Evolutionary conservation across 352 stramenopile species (phyloP), one percentile per base, ranked within the genome.

Genomic region (Phytophthora uliginosa): DNA sequence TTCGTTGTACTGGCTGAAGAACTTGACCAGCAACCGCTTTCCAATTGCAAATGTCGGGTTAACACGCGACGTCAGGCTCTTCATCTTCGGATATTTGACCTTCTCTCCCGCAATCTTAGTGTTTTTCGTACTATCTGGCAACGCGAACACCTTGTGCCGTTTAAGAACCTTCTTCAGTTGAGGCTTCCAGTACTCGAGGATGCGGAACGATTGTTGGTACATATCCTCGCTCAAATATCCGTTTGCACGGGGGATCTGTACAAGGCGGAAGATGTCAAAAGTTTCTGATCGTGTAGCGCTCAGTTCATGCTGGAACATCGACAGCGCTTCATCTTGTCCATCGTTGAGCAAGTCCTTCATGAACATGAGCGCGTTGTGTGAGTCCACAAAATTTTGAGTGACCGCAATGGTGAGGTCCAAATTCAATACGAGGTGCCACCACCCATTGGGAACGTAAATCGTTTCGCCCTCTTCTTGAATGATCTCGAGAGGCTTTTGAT

Each of bases 381-480:
- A 88, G 69, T 97, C 87, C 50, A 97, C 87, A 66, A 98, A 98
- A 71, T 99, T 99, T 65, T 99, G 95, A 2, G 97, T 99, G 51
- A 99, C 89, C 7, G 97, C 97, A 34, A 99, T 92, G 18, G 95
- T 98, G 33, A 87, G 73, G 31, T 97, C 93, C 13, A 99, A 84
- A 75, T 99, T 99, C 53, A 99, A 80, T 20, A 99, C 97, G 55
- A 95, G 85, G 71, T 99, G 98, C 97, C 97, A 99, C 97, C 97
- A 99, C 18, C 97, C 97, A 68, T 95, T 98, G 7, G 98, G 97
- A 24, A 99, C 97, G 84, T 98, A 99, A 52, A 99, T 92, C 6
- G 98, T 95, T 69, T 99, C 98, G 12, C 98, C 97, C 13, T 96
- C 86, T 72, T 98, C 85, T 53, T 98, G 96, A 33, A 98, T 86